Percentiles rank a stretch among this genome's conserved stretches.
Evolutionary conservation across 805 yeast species (phyloP).

Genomic region (Komagataella mondaviorum): DNA sequence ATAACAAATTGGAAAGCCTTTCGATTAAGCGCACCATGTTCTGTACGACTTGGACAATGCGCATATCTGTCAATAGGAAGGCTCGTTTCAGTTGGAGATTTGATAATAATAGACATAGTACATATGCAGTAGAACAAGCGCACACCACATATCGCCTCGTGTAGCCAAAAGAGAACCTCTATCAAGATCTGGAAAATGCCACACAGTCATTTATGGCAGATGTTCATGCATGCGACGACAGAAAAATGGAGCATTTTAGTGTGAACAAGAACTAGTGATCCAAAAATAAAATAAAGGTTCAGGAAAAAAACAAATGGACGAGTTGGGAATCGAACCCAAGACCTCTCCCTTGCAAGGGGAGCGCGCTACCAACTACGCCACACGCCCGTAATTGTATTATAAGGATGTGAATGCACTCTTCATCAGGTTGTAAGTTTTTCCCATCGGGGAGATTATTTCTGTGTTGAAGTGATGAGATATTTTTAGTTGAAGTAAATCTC

Average conservation of each 20-base stretch:
- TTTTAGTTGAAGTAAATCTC: too few species aligned
- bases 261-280: background rate
- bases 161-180: background rate
- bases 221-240: too few species aligned
- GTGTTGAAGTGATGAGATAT: too few species aligned
- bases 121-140: background rate
- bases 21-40: background rate
- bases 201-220: background rate
- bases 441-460: too few species aligned
- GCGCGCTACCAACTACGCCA: conserved; percentile 66
- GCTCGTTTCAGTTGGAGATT: background rate
- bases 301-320: conserved; percentile 11
- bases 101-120: background rate
- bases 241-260: too few species aligned
- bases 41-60: background rate
- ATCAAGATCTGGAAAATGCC: background rate
- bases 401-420: background rate
- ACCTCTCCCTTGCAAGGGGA: conserved; percentile 61
- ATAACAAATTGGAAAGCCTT: background rate
- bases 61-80: background rate
- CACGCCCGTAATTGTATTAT: conserved; percentile 31
- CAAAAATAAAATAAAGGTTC: background rate
- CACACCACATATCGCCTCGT: background rate
- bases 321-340: conserved; percentile 21
- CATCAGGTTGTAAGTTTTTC: too few species aligned